A percentile compares a stretch with the other conserved stretches of the same genome.
phyloP scores from a whole-genome alignment of 306 rosid species.

The Trifolium subterraneum region DNA sequence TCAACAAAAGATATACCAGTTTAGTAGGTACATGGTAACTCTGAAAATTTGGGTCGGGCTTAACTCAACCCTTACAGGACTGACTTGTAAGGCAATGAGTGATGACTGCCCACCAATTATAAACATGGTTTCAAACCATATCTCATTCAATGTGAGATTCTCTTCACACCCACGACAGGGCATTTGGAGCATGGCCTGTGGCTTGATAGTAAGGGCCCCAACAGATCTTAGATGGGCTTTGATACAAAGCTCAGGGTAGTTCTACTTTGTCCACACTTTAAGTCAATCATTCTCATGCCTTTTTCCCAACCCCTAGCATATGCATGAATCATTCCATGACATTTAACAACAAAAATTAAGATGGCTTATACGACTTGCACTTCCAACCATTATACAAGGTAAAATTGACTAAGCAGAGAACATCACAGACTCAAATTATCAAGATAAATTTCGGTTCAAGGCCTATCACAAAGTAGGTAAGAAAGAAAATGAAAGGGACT shows the following conservation, averaged over 20 bases:
- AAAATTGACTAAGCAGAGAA: slow-evolving; percentile 24
- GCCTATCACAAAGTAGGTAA: slow-evolving; percentile 21
- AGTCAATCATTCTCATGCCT: neutral
- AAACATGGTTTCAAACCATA: neutral
- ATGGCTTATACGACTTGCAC: neutral
- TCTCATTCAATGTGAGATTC: neutral
- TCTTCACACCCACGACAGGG: neutral
- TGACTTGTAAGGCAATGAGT: neutral
- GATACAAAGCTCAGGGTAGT: neutral
- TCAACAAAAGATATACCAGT: neutral
- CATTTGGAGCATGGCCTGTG: neutral
- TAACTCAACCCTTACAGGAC: neutral
- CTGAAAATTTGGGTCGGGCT: neutral
- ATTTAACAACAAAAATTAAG: slow-evolving; percentile 28
- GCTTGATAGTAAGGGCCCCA: neutral
- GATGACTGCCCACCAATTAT: neutral
- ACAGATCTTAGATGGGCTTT: neutral
- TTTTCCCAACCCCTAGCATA: slow-evolving; percentile 24
- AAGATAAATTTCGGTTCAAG: slow-evolving; percentile 29
- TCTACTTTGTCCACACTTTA: slow-evolving; percentile 24
- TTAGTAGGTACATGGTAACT: neutral
- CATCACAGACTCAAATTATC: slow-evolving; percentile 35
- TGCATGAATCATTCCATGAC: slow-evolving; percentile 6
- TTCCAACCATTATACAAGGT: slow-evolving; percentile 25
- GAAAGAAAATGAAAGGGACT: slow-evolving; percentile 38